Percentiles rank a stretch among this genome's conserved stretches.
Conservation (phyloP, 177 flowering plant genomes). For the Telopea speciosissima region DNA sequence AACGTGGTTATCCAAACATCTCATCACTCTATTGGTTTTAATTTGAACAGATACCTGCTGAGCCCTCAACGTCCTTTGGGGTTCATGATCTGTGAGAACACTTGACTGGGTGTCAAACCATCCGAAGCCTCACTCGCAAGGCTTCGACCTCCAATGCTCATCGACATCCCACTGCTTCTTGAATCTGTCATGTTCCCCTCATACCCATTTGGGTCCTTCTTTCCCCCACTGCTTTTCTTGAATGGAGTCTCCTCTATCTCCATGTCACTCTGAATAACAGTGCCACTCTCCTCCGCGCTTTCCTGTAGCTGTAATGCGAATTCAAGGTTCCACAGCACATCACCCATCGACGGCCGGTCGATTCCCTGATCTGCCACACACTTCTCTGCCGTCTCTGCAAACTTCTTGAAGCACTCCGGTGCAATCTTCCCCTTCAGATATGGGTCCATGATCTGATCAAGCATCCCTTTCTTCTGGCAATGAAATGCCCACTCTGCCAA, state of each 20-base stretch:
- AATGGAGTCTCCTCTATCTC: slow-evolving; percentile 43
- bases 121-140: slow-evolving; percentile 87
- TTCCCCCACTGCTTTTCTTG: slow-evolving; percentile 33
- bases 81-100: slow-evolving; percentile 96
- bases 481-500: slow-evolving; percentile 93
- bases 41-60: not conserved
- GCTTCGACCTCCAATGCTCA: slow-evolving; percentile 87
- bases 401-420: slow-evolving; percentile 78
- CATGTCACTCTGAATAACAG: slow-evolving; percentile 26
- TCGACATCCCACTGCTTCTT: slow-evolving; percentile 66
- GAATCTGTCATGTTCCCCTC: slow-evolving; percentile 65
- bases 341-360: slow-evolving; percentile 94
- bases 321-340: slow-evolving; percentile 92
- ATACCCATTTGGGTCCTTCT: slow-evolving; percentile 54
- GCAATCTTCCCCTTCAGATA: slow-evolving; percentile 76
- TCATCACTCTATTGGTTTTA: not conserved
- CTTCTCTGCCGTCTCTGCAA: slow-evolving; percentile 89
- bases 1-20: not conserved
- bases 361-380: slow-evolving; percentile 76
- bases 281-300: slow-evolving; percentile 71
- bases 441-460: slow-evolving; percentile 78
- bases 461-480: slow-evolving; percentile 77
- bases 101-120: slow-evolving; percentile 89
- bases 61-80: slow-evolving; percentile 69
- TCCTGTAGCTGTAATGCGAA: slow-evolving; percentile 87